Base-by-base conservation (phyloP, 2,329 filamentous ascomycete species). In the Pyrenophora seminiperda region DNA sequence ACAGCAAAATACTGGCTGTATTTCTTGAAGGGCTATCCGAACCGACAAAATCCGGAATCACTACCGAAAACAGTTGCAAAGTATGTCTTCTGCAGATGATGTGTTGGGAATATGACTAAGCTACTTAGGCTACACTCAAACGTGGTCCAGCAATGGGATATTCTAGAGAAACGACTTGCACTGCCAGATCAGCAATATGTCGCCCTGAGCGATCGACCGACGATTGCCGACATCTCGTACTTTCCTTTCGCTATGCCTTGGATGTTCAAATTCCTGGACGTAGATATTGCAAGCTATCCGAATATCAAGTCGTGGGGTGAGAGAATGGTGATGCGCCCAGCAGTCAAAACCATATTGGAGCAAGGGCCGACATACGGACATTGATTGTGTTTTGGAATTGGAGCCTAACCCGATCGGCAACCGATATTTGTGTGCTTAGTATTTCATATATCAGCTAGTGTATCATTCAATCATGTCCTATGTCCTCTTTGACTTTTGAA, bases 181-280 rank as follows among this genome's bases (percentile, higher is more conserved):
- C 15, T 37, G 9, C 44, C 53, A 0, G 58, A 39, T 2, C 72
- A 75, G 42, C 19, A 61, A 1, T 75, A 70, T 47, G 58, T 75
- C 37, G 73, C 70, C 3, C 57, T 75, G 3, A 31, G 32, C 5
- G 72, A 73, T 42, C 58, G 73, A 0, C 73, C 72, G 1, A 73
- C 72, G 0, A 37, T 74, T 5, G 71, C 72, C 1, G 72, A 75
- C 37, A 29, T 75, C 2, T 66, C 70, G 0, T 74, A 71, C 46
- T 66, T 72, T 30, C 72, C 70, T 1, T 75, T 73, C 49, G 63
- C 71, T 1, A 73, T 73, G 69, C 70, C 66, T 3, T 73, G 63
- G 61, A 73, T 73, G 68, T 73, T 73, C 47, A 60, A 32, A 7
- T 72, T 74, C 38, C 32, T 73, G 2, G 58, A 56, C 1, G 69